Evolutionary conservation across 177 flowering plant species (phyloP).

Genomic region (Telopea speciosissima): DNA sequence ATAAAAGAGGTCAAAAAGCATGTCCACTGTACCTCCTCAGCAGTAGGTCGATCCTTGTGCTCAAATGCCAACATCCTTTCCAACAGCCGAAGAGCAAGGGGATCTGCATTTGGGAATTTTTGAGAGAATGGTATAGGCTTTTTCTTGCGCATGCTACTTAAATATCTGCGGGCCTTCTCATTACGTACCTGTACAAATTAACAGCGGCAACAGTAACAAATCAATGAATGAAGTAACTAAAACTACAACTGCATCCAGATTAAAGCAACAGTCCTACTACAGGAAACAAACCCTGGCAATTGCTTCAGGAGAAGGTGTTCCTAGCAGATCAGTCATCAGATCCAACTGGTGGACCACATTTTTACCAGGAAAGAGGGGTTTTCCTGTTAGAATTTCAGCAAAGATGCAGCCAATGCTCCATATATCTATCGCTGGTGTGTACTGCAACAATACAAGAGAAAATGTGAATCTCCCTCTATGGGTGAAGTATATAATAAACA

Average conservation of each 20-base stretch:
- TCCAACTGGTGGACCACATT: slow-evolving; percentile 97
- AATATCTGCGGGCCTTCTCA: slow-evolving; percentile 92
- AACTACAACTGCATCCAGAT: background rate
- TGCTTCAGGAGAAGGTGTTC: slow-evolving; percentile 87
- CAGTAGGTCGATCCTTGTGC: slow-evolving; percentile 87
- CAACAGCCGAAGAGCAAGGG: slow-evolving; percentile 79
- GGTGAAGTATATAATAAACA: background rate
- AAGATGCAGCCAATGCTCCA: slow-evolving; percentile 98
- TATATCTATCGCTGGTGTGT: slow-evolving; percentile 94
- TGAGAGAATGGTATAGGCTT: slow-evolving; percentile 76
- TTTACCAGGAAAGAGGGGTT: slow-evolving; percentile 95
- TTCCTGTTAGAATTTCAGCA: slow-evolving; percentile 88
- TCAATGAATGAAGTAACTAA: background rate
- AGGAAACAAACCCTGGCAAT: slow-evolving; percentile 64
- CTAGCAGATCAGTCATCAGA: slow-evolving; percentile 87
- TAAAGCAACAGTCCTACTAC: background rate
- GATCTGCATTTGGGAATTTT: slow-evolving; percentile 91
- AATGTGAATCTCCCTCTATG: background rate
- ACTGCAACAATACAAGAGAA: slow-evolving; percentile 38
- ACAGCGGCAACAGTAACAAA: background rate
- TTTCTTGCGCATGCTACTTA: slow-evolving; percentile 89
- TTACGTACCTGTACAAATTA: slow-evolving; percentile 61
- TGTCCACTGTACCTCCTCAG: slow-evolving; percentile 72
- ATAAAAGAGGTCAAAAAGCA: slow-evolving; percentile 3
- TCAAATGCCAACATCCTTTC: slow-evolving; percentile 97